Evolutionary conservation across 345 rosid genomes (phyloP).

Genomic region (Bretschneidera sinensis): DNA sequence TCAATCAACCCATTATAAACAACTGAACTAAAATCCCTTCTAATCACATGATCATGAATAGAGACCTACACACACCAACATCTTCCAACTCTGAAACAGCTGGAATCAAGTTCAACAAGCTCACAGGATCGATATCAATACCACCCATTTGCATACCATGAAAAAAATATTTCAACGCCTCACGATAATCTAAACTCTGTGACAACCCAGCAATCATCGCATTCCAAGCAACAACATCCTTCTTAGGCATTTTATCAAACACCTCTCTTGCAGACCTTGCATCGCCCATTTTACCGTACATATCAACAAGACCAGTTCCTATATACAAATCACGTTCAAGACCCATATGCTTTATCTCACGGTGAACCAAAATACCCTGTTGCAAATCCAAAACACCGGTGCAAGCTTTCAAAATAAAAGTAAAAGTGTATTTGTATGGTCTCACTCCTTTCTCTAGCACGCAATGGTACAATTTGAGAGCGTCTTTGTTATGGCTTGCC

Average conservation of each 20-base stretch:
- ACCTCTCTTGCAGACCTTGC: slow-evolving; percentile 32
- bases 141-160: slow-evolving; percentile 31
- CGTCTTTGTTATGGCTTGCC: slow-evolving; percentile 31
- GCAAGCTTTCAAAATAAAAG: slow-evolving; percentile 62
- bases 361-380: slow-evolving; percentile 46
- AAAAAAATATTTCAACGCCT: slow-evolving; percentile 35
- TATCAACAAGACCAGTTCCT: slow-evolving; percentile 45
- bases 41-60: slow-evolving; percentile 46
- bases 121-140: slow-evolving; percentile 35
- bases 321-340: slow-evolving; percentile 49
- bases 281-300: slow-evolving; percentile 50
- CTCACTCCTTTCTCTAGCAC: slow-evolving; percentile 36
- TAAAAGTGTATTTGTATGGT: slow-evolving; percentile 54
- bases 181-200: slow-evolving; percentile 25
- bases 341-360: slow-evolving; percentile 29
- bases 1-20: slow-evolving; percentile 53
- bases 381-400: slow-evolving; percentile 33
- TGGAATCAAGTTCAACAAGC: slow-evolving; percentile 50
- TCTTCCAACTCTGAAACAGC: slow-evolving; percentile 48
- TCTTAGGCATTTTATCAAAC: slow-evolving; percentile 50
- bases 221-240: slow-evolving; percentile 51
- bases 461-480: slow-evolving; percentile 32
- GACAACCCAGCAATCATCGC: slow-evolving; percentile 44
- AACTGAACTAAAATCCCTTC: slow-evolving; percentile 31
- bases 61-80: slow-evolving; percentile 35